phyloP scores from a whole-genome alignment of 805 yeast species.

The Vanderwaltozyma yarrowii region DNA sequence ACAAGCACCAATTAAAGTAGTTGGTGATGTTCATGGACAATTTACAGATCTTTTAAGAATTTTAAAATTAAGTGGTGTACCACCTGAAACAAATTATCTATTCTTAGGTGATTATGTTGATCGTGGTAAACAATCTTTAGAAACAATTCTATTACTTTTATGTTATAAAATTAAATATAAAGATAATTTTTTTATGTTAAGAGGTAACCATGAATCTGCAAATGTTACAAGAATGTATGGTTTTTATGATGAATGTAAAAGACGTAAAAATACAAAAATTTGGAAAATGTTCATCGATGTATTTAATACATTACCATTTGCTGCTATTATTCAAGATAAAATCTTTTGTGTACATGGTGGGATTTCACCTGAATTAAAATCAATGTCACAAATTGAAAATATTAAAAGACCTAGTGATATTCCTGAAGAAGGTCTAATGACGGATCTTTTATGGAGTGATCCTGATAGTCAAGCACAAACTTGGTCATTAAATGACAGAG shows the following conservation, averaged over 20 bases:
- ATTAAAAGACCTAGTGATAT: constrained; percentile 75
- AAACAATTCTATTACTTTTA: constrained; percentile 75
- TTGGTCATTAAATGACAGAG: constrained; percentile 76
- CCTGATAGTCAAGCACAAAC: constrained; percentile 47
- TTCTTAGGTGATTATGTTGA: constrained; percentile 97
- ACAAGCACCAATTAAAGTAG: constrained; percentile 73
- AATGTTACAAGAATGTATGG: constrained; percentile 95
- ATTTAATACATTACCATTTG: constrained; percentile 89
- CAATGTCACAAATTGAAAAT: constrained; percentile 52
- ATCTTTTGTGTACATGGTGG: constrained; percentile 89
- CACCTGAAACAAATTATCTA: constrained; percentile 84
- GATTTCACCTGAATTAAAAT: constrained; percentile 57
- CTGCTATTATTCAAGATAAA: constrained; percentile 89
- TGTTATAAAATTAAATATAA: constrained; percentile 95
- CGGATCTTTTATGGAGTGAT: constrained; percentile 77
- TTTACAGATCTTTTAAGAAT: constrained; percentile 83
- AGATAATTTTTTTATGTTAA: constrained; percentile 81
- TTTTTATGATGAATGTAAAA: constrained; percentile 94
- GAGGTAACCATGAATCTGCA: constrained; percentile 98
- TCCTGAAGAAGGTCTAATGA: constrained; percentile 67
- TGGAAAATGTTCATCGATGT: constrained; percentile 94
- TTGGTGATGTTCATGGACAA: constrained; percentile 95
- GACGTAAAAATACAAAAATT: constrained; percentile 78
- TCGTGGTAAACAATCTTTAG: constrained; percentile 92
- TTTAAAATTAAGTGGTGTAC: constrained; percentile 91